Evolutionary conservation across 139 green algal genomes (phyloP), one percentile per base, ranked within the genome.

Genomic region (Deuterostichococcus epilithicus): DNA sequence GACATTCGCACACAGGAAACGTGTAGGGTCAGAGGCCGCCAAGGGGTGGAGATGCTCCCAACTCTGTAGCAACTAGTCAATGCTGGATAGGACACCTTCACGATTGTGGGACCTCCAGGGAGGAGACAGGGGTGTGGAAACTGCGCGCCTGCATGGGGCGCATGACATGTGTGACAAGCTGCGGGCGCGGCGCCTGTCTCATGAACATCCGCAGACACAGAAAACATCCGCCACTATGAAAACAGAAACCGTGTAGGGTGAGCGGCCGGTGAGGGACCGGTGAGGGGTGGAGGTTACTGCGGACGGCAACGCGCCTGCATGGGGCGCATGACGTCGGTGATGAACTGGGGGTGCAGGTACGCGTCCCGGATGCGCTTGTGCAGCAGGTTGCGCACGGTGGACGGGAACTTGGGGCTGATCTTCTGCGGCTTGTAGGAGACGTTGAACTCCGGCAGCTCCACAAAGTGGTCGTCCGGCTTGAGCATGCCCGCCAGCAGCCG

Each of bases 351-450:
- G 84, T 99, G 95, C 59, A 98, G 82, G 86, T 97, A 98, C 35
- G 79, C 88, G 76, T 98, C 92, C 28, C 92, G 86, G 82, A 97
- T 95, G 84, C 94, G 93, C 90, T 97, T 97, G 86, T 97, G 91
- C 75, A 99, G 91, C 82, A 99, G 88, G 69, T 95, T 83, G 45
- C 96, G 88, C 59, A 90, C 91, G 30, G 89, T 97, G 60, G 90
- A 88, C 38, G 92, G 88, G 83, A 98, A 99, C 86, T 98, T 99
- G 76, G 96, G 96, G 20, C 83, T 92, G 84, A 99, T 99, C 88
- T 99, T 99, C 89, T 99, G 96, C 20, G 96, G 96, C 90, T 99
- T 99, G 90, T 98, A 98, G 68, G 84, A 93, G 28, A 99, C 92
- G 47, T 93, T 92, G 84, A 93, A 98, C 79, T 95, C 86, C 20